Base-by-base conservation (phyloP, 176 grass and related monocot species). In the Olyra latifolia region DNA sequence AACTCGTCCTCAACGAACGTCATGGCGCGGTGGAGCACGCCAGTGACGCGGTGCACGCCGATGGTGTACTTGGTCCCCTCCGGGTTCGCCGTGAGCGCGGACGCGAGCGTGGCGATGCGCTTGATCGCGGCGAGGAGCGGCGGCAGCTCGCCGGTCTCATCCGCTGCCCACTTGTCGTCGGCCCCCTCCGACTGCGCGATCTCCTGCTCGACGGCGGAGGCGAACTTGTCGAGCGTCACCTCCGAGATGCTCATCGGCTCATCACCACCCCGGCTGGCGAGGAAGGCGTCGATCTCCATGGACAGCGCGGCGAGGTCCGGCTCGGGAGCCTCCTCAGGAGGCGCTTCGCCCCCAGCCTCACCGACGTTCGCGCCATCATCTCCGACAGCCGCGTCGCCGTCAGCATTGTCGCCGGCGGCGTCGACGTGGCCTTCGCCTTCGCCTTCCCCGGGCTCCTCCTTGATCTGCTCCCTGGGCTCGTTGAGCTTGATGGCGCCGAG, bases 1-100 rank as follows among this genome's bases (percentile, higher is more conserved):
- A 99, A 86, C 80, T 95, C 96, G 69, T 99, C 92, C 77, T 99
- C 96, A 14, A 95, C 88, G 84, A 99, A 95, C 17, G 86, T 80
- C 92, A 99, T 95, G 6, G 82, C 43, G 53, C 75, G 88, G 71
- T 93, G 90, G 6, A 95, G 79, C 83, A 95, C 87, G 62, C 83
- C 86, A 7, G 90, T 79, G 38, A 91, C 88, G 42, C 84, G 90
- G 52, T 93, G 91, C 75, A 89, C 78, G 4, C 81, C 79, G 55
- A 83, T 71, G 44, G 30, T 72, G 66, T 84, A 95, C 71, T 57
- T 72, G 15, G 72, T 35, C 7, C 77, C 83, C 28, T 53, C 29
- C 1, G 79, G 8, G 3, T 53, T 14, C 1, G 44, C 19, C 13
- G 86, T 58, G n/a, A 94, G 74, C 22, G 61, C 61, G 1, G 77